Evolutionary conservation across 139 green algal genomes (phyloP), one percentile per base, ranked within the genome.

Genomic region (Eudorina sp.): DNA sequence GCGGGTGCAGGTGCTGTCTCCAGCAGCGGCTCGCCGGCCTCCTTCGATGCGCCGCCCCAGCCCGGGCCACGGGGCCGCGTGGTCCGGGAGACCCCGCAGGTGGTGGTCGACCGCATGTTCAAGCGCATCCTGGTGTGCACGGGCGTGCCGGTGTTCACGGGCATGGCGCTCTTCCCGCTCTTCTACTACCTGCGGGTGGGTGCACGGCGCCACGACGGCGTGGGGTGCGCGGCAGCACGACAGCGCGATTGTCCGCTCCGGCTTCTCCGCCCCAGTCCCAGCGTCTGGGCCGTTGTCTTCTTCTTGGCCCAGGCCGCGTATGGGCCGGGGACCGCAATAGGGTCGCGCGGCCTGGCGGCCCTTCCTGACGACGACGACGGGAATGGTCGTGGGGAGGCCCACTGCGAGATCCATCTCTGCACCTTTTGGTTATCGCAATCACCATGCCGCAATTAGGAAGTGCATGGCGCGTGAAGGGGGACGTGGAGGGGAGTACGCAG

Each of bases 111-210:
- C 90, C 88, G 95, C 55, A 97, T 98, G 92, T 93, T 98, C 46
- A 78, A 83, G 29, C 93, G 96, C 21, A 96, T 97, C 9, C 46
- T 96, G 18, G 86, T 92, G 0, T 97, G 94, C 85, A 84, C 92
- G 9, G 92, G 91, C 23, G 14, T 92, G n/a, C 95, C 96, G 58
- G 88, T 97, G 7, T 79, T 92, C 25, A 58, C 85, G 3, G 95
- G 93, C 43, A 79, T 97, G 43, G 43, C 92, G 38, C 77, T 96
- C 31, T 93, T 96, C 40, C 93, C 94, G 1, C 45, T 95, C 29
- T 97, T 97, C 66, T 97, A 95, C 84, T 97, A 92, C 73, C 82
- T 96, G 9, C 95, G 95, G 90, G 93, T 94, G 48, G 36, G 53
- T 74, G 53, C n/a, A n/a, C 29, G 46, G 34, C 51, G 34, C 14